A percentile compares a stretch with the other conserved stretches of the same genome.
Evolutionary conservation across 2,329 filamentous ascomycete species (phyloP).

Genomic region (Aspergillus amoenus): DNA sequence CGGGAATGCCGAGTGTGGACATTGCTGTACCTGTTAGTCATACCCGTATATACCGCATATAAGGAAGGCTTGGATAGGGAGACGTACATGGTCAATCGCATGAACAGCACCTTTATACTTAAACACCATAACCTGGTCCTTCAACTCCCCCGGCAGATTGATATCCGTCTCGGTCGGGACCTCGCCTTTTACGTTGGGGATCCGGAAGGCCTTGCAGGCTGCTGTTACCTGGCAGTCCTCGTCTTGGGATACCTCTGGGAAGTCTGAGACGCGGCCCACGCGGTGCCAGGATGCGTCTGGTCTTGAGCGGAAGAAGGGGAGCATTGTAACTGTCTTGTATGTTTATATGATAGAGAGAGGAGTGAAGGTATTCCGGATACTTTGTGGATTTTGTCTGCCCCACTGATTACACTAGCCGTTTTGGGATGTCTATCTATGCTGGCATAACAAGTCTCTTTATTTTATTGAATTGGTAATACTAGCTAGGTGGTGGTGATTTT

Average conservation of each 20-base stretch:
- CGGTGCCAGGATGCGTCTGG: slow-evolving; percentile 50
- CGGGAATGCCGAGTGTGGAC: slow-evolving; percentile 67
- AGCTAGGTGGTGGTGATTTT: no score
- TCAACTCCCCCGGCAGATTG: slow-evolving; percentile 44
- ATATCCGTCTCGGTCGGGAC: slow-evolving; percentile 29
- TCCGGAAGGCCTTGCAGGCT: slow-evolving; percentile 61
- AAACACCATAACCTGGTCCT: slow-evolving; percentile 66
- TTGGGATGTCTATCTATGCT: no score
- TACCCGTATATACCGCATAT: no score
- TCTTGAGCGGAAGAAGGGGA: slow-evolving; percentile 22
- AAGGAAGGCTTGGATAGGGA: no score
- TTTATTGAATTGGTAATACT: no score
- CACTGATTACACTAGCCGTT: no score
- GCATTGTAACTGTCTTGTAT: slow-evolving; percentile 1
- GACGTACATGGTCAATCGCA: slow-evolving; percentile 64
- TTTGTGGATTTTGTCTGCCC: no score
- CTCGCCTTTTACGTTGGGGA: slow-evolving; percentile 38
- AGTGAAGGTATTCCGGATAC: neutral
- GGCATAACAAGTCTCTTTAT: no score
- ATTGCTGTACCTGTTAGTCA: slow-evolving; percentile 49
- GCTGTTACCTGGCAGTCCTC: slow-evolving; percentile 42
- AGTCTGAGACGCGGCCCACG: slow-evolving; percentile 56
- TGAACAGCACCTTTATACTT: slow-evolving; percentile 64
- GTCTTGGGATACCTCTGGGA: slow-evolving; percentile 53
- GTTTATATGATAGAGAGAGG: no score